Evolutionary conservation across 768 basidiomycete species (phyloP).

Genomic region (Tephrocybe sp.): DNA sequence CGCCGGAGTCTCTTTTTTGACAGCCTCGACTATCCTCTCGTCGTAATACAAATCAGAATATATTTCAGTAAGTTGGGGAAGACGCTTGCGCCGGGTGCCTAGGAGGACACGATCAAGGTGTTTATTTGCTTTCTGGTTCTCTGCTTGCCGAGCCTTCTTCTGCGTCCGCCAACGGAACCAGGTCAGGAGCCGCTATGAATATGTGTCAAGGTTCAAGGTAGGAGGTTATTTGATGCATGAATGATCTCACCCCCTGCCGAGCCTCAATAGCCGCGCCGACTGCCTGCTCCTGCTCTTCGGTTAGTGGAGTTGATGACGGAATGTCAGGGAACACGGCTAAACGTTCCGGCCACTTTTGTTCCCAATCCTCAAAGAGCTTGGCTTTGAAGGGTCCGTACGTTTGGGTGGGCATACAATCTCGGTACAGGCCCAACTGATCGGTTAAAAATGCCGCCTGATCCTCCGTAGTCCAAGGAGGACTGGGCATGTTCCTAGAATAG

Average conservation of each 20-base stretch:
- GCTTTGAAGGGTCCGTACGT: neutral
- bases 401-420: neutral
- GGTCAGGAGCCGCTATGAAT: neutral
- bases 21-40: neutral
- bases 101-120: neutral
- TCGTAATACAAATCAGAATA: constrained; percentile 9
- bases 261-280: neutral
- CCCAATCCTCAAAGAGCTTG: neutral
- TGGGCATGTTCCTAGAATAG: too few species aligned
- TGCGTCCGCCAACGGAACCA: constrained; percentile 1
- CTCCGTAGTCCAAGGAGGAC: too few species aligned
- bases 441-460: neutral
- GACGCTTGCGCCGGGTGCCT: neutral
- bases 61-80: constrained; percentile 4
- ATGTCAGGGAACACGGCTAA: neutral
- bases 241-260: neutral
- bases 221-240: neutral
- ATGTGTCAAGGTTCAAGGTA: neutral
- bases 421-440: neutral
- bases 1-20: neutral
- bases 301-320: neutral
- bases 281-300: neutral
- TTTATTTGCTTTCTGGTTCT: neutral
- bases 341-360: neutral
- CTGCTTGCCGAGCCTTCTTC: neutral